These are phyloP conservation scores for Fonsecaea nubica DNA, from an alignment of 2,329 filamentous ascomycete species.

Conservation along the genomic window DNA sequence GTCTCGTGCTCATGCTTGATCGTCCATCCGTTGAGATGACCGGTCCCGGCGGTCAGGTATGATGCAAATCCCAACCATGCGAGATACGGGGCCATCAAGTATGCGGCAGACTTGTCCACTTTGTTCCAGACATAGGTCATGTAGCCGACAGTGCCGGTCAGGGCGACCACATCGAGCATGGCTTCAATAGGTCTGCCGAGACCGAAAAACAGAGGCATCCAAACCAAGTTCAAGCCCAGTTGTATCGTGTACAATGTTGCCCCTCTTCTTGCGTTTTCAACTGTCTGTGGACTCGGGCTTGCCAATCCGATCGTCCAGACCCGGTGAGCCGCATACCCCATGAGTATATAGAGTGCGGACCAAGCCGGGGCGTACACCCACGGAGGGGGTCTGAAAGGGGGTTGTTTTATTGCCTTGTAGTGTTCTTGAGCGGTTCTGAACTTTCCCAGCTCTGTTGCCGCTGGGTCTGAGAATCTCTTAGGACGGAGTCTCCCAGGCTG, in stretches of 20 bases:
- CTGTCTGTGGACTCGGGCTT: slow-evolving; percentile 62
- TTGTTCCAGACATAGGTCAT: slow-evolving; percentile 77
- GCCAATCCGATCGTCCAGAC: slow-evolving; percentile 70
- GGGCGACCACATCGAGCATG: slow-evolving; percentile 73
- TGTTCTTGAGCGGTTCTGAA: slow-evolving; percentile 45
- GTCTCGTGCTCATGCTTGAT: slow-evolving; percentile 46
- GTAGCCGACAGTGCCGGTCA: slow-evolving; percentile 75
- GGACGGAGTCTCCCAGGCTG: slow-evolving; percentile 58
- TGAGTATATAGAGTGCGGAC: slow-evolving; percentile 68
- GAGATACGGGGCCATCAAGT: slow-evolving; percentile 79
- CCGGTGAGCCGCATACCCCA: slow-evolving; percentile 89
- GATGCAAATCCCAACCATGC: slow-evolving; percentile 87
- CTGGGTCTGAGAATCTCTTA: slow-evolving; percentile 34
- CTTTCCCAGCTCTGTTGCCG: slow-evolving; percentile 35
- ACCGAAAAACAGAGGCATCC: slow-evolving; percentile 95
- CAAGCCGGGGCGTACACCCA: slow-evolving; percentile 66
- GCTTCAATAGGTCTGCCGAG: slow-evolving; percentile 75
- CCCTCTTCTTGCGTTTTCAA: slow-evolving; percentile 67
- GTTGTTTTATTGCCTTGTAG: slow-evolving; percentile 51
- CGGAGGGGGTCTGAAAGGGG: slow-evolving; percentile 62
- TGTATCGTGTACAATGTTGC: slow-evolving; percentile 86
- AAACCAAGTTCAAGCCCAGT: slow-evolving; percentile 81
- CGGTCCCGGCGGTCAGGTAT: slow-evolving; percentile 76
- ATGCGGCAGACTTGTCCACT: slow-evolving; percentile 75
- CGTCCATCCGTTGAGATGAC: slow-evolving; percentile 73